Evolutionary conservation across 139 green algal species (phyloP), one percentile per base, ranked within the genome.

Genomic region (Yamagishiella unicocca): DNA sequence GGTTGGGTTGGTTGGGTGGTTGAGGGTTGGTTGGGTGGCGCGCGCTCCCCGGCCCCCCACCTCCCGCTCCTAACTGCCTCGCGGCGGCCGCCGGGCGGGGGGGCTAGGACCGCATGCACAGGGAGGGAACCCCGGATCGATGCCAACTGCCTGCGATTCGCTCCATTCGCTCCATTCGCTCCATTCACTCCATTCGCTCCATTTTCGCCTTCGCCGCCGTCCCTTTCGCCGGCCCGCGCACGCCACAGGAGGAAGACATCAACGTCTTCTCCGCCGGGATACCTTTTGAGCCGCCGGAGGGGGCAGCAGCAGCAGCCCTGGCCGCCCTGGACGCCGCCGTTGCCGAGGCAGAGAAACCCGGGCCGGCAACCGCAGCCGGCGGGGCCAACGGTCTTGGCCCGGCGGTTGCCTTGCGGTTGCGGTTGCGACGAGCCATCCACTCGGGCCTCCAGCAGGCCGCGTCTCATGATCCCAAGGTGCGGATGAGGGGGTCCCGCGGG

Each of bases 161-260:
- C n/a, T n/a, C n/a, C n/a, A n/a, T n/a, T n/a, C n/a, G n/a, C n/a
- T n/a, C n/a, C n/a, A n/a, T n/a, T n/a, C n/a, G n/a, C n/a, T n/a
- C n/a, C n/a, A n/a, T n/a, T n/a, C n/a, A n/a, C n/a, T n/a, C n/a
- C n/a, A n/a, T n/a, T n/a, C n/a, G n/a, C n/a, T n/a, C 50, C 50
- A 58, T 17, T 12, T 58, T 17, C 50, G 17, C 50, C 14, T 58
- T 58, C 50, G 12, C 50, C 17, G 50, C 14, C 12, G 12, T 17
- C 50, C 12, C 50, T 12, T 58, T 58, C 50, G 12, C 50, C 50
- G 50, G 14, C n/a, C n/a, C n/a, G n/a, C n/a, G n/a, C n/a, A n/a
- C n/a, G n/a, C 58, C 58, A 21, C 88, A 95, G 89, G 92, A 95
- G 82, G 92, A 95, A 83, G 92, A 95, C 83, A 91, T 95, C 62